Evolutionary conservation across 2,329 filamentous ascomycete species (phyloP).

Genomic region (Eutypella sp.): DNA sequence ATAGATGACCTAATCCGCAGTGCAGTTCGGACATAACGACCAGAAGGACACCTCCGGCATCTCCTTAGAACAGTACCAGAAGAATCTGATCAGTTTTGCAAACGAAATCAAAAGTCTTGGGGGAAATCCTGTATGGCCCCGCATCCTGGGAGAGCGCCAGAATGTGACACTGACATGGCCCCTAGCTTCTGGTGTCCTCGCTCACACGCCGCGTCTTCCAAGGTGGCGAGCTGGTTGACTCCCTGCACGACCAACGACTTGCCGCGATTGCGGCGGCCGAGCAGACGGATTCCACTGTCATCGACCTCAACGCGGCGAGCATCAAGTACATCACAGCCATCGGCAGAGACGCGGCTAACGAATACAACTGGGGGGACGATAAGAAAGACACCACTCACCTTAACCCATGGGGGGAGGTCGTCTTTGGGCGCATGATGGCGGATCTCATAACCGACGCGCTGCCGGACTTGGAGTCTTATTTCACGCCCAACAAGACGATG

Average conservation of each 20-base stretch:
- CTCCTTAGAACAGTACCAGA: constrained; percentile 40
- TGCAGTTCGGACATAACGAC: constrained; percentile 62
- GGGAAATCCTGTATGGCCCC: constrained; percentile 35
- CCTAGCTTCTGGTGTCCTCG: constrained; percentile 47
- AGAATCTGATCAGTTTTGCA: constrained; percentile 44
- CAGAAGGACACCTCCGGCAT: constrained; percentile 46
- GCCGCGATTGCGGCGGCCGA: constrained; percentile 44
- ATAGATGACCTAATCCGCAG: too few relatives aligned
- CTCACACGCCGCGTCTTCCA: constrained; percentile 46
- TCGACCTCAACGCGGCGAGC: constrained; percentile 49
- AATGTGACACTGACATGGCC: background rate
- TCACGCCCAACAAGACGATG: constrained; percentile 26
- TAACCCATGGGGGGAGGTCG: constrained; percentile 45
- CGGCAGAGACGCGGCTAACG: constrained; percentile 38
- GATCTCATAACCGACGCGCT: constrained; percentile 38
- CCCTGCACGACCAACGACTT: constrained; percentile 39
- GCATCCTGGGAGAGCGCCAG: background rate
- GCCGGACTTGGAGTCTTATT: constrained; percentile 17
- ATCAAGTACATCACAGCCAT: constrained; percentile 48
- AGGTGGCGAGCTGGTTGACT: constrained; percentile 37
- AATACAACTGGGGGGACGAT: constrained; percentile 38
- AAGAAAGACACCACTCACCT: constrained; percentile 51
- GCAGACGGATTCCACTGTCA: constrained; percentile 29
- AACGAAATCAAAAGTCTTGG: constrained; percentile 37
- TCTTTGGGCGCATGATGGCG: constrained; percentile 55